Evolutionary conservation across 2,329 filamentous ascomycete species (phyloP).

Genomic region (Dactylellina parvicollis): DNA sequence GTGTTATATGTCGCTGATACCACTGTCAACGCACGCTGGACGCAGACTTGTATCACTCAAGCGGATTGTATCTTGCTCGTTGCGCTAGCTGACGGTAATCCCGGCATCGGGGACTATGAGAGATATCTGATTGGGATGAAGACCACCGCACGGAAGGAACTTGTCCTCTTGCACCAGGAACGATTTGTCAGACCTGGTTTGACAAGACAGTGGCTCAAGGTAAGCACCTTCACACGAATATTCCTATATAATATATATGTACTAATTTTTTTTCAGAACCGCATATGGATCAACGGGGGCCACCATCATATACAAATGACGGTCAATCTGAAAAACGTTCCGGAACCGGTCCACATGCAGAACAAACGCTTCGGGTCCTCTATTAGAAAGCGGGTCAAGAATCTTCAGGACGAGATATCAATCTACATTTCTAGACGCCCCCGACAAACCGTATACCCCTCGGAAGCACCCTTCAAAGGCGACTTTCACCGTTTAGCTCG

Average conservation of each 20-base stretch:
- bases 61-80: conserved; percentile 96
- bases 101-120: conserved; percentile 94
- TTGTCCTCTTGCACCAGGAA: conserved; percentile 89
- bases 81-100: conserved; percentile 86
- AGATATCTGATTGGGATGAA: conserved; percentile 96
- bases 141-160: conserved; percentile 90
- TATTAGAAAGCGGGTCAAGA: conserved; percentile 91
- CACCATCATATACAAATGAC: conserved; percentile 98
- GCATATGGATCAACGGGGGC: conserved; percentile 97
- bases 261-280: conserved; percentile 66
- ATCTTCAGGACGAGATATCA: conserved; percentile 94
- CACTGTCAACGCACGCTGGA: conserved; percentile 96
- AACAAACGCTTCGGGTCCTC: conserved; percentile 82
- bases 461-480: conserved; percentile 91
- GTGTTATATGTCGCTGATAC: conserved; percentile 97
- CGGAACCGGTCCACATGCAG: conserved; percentile 68
- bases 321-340: conserved; percentile 72
- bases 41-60: conserved; percentile 95
- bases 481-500: conserved; percentile 94
- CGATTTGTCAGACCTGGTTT: conserved; percentile 85
- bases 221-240: background rate
- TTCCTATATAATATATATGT: background rate
- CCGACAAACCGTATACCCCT: conserved; percentile 88
- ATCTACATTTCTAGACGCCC: conserved; percentile 96
- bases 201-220: conserved; percentile 84